Base-by-base conservation (phyloP, 106 monocot genomes). In the Dendrobium officinale region DNA sequence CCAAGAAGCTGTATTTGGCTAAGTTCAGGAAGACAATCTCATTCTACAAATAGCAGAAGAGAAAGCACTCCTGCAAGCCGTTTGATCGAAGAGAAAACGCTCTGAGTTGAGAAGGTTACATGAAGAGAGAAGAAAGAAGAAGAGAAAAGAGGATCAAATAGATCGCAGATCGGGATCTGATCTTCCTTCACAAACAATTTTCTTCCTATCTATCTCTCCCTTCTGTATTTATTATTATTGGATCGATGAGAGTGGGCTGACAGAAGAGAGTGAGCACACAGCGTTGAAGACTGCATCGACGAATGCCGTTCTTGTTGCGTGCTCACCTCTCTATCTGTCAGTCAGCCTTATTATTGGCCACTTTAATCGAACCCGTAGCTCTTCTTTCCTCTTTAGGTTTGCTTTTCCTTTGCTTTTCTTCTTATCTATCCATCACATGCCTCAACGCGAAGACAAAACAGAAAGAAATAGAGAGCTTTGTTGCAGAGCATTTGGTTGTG, bases 241-340 rank as follows among this genome's bases (percentile, higher is more conserved):
- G 16, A 33, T 72, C 72, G 72, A 72, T 22, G 29, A 72, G 72
- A 9, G 74, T 20, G 7, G 74, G 79, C 27, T 79, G 79, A 79
- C 79, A 79, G 79, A 79, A 79, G 79, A 79, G 79, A 79, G 79
- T 79, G 79, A 79, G 79, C 79, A 79, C 79, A 45, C 67, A 68
- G 67, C 79, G 79, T 26, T 41, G 54, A 64, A 45, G 22, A 67
- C 61, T 42, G 67, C 66, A 67, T 68, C 45, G 78, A 68, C 26
- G 79, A 67, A 79, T 79, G 79, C 45, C 67, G 66, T 79, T 79
- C 67, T 33, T 13, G 79, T 68, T 79, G 79, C 67, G 79, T 79
- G 79, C 79, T 79, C 79, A 68, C 79, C 1, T 79, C 79, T 79
- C 79, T 79, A 64, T 47, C 79, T 68, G 79, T 79, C 79, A 68